Evolutionary conservation across 768 basidiomycete genomes (phyloP), one percentile per base, ranked within the genome.

Genomic region (Auriscalpium orientale): DNA sequence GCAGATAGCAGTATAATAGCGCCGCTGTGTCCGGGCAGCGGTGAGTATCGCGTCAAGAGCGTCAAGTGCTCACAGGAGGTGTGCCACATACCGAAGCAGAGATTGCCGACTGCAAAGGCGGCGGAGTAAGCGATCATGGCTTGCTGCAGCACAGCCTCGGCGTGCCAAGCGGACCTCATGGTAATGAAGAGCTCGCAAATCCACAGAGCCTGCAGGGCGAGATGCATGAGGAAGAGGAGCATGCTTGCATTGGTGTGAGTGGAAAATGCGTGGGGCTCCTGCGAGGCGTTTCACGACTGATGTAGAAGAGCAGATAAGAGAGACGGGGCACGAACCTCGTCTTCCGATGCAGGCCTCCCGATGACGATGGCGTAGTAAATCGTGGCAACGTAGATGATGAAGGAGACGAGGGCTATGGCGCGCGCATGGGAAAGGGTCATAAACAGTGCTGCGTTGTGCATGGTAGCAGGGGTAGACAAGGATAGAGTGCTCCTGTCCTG

Each of bases 211-310:
- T 69, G 66, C 11, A 68, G 53, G 33, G 67, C 54, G 13, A 64
- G 57, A 53, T 71, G 68, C 9, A 65, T 51, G 1, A 65, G 64
- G 62, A 69, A 71, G 64, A 68, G 68, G 10, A 64, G 65, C 2
- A 59, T 66, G 47, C 68, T 69, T 57, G 69, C 67, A 56, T 55
- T 63, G 0, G 68, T 66, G 54, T 68, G 65, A 15, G 69, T 67
- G 4, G 68, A 71, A 56, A 68, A 71, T 1, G 68, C 69, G 28
- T 65, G 69, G 44, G 68, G 67, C 46, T 71, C 66, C 69, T 71
- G 46, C 8, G 40, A 28, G 20, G 28, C n/a, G n/a, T n/a, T n/a
- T n/a, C n/a, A 9, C n/a, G 22, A 53, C 36, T 21, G 60, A 36
- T 59, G 54, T 9, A 47, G 9, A 21, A 18, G 4, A 4, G 16